Base-by-base conservation (phyloP, 202 grass and related monocot genomes). In the Carex sylvatica region DNA sequence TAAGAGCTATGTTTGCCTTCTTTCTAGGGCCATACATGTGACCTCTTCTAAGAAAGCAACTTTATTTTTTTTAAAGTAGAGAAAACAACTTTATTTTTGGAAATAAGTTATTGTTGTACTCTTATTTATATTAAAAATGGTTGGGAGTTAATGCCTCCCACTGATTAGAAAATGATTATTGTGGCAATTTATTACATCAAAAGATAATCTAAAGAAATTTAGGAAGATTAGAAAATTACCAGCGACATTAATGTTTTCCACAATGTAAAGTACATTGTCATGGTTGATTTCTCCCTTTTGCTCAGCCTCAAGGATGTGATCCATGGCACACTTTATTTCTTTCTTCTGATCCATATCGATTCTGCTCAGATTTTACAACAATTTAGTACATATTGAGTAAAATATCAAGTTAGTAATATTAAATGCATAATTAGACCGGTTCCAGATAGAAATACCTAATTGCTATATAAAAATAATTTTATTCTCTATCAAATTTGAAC, bases 221-320 rank as follows among this genome's bases (percentile, higher is more conserved):
- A 59, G 49, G 40, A 31, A 68, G 38, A 54, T 16, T 5, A 72
- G 53, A 51, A 65, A 49, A 24, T 70, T 86, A 92, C 93, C 93
- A 64, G 93, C 93, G 0, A 95, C 93, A 78, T 95, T 95, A 26
- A 95, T 95, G 86, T 95, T 95, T 85, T 95, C 93, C 15, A 95
- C 85, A 81, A 95, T 95, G 90, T 95, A 95, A 44, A 95, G 93
- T 16, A 92, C 93, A 40, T 95, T 92, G 77, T 95, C 93, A 26
- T 92, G 88, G 84, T 89, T 95, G 84, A 95, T 95, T 74, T 95
- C 93, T 10, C 93, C 93, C 75, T 92, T 95, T 78, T 82, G 88
- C 70, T 95, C 93, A 6, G 93, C 93, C 79, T 95, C 90, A 1
- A 95, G 83, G 65, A 95, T 92, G 62, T 92, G 93, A 80, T 92